A percentile compares a stretch with the other conserved stretches of the same genome.
These are phyloP conservation scores for Avena atlantica DNA, from an alignment of 176 grass and related monocot species.

Conservation along the genomic window DNA sequence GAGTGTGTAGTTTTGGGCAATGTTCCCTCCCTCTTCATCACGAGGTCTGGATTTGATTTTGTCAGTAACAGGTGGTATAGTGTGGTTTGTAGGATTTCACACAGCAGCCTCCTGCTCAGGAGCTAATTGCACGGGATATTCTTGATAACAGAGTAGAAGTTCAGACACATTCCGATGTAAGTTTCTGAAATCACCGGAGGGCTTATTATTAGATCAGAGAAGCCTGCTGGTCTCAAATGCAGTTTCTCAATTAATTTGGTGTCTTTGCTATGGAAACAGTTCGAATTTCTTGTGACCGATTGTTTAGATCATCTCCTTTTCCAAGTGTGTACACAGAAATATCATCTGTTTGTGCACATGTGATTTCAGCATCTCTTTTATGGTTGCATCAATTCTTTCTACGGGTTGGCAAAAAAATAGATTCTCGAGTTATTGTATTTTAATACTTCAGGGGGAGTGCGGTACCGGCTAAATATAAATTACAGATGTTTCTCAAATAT, in stretches of 20 bases:
- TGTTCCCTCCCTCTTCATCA: slow-evolving; percentile 14
- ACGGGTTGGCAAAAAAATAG: not conserved
- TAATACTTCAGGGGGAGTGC: not conserved
- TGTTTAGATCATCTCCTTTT: too few species aligned
- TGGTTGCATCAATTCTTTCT: not conserved
- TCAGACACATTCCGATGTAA: slow-evolving; percentile 87
- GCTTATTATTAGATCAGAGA: too few species aligned
- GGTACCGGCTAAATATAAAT: slow-evolving; percentile 14
- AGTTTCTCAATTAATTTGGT: too few species aligned
- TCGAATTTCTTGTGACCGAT: too few species aligned
- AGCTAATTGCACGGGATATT: slow-evolving; percentile 83
- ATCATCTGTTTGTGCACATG: not conserved
- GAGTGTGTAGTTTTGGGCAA: slow-evolving; percentile 46
- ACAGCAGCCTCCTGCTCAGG: slow-evolving; percentile 82
- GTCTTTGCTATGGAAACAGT: too few species aligned
- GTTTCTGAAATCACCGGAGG: not conserved
- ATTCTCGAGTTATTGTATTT: not conserved
- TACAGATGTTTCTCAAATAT: slow-evolving; percentile 22
- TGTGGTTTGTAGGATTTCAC: slow-evolving; percentile 93
- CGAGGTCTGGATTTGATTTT: slow-evolving; percentile 44
- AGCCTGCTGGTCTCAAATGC: too few species aligned
- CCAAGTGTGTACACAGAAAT: not conserved
- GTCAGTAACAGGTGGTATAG: slow-evolving; percentile 61
- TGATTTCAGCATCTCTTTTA: not conserved
- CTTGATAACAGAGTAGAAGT: slow-evolving; percentile 88